Evolutionary conservation across 169 alveolate genomes (phyloP), one percentile per base, ranked within the genome.

Genomic region (Cryptosporidium xiaoi): DNA sequence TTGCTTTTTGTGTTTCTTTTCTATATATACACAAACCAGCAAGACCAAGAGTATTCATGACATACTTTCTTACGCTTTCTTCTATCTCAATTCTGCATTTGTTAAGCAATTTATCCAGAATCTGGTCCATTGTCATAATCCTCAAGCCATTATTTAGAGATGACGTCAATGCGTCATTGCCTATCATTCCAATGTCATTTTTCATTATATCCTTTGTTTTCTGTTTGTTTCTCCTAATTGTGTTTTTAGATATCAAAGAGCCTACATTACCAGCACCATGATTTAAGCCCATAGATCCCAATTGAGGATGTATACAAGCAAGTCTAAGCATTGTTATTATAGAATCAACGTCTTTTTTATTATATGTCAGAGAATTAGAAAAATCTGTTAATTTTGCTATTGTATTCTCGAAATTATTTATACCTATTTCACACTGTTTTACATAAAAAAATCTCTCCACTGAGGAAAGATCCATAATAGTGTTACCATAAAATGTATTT

Each of bases 261-360:
- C 10, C 36, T 36, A n/a, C 24, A 40, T 7, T 18, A 10, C 50
- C 50, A 51, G 29, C 18, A 27, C 46, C 83, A 44, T 20, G 62
- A 34, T 62, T 34, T 8, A 64, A 33, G 46, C 93, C 91, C 77
- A 84, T 67, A 12, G 82, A 69, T 50, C 93, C 93, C 33, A 90
- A 82, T 89, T 90, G 93, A 5, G 93, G 93, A 51, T 90, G 93
- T 44, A 67, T 65, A 44, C 92, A 87, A 15, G 93, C 93, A 34
- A 84, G 91, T 36, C 93, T 85, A 58, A 90, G 87, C 89, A 82
- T 77, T 33, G 82, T 66, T 33, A 90, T 64, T 27, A 84, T 34
- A 24, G 62, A 66, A 20, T 65, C 91, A 82, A 90, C 65, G 31
- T 84, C 92, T 5, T 58, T 66, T 33, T 71, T 64, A n/a, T 53